These are phyloP conservation scores for Alisma plantagoaquatica DNA, from an alignment of 106 monocot genomes.

Conservation along the genomic window DNA sequence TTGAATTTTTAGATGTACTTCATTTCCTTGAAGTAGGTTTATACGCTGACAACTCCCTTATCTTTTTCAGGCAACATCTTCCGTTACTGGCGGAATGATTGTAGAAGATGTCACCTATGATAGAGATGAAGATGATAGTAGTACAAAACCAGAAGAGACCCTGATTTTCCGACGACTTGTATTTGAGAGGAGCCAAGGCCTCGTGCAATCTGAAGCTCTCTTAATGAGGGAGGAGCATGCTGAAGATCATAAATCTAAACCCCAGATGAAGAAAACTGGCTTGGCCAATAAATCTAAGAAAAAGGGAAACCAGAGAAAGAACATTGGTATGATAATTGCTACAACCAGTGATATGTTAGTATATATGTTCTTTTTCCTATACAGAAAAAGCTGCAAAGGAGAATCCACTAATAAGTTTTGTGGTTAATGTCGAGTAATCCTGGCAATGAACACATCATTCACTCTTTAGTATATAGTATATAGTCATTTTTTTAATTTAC, in stretches of 20 bases:
- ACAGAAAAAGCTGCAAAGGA: too few species aligned
- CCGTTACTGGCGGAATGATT: slow-evolving; percentile 67
- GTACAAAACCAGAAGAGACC: slow-evolving; percentile 9
- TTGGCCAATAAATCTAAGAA: slow-evolving; percentile 34
- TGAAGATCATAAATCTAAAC: slow-evolving; percentile 6
- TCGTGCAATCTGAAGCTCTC: slow-evolving; percentile 93
- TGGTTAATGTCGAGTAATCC: too few species aligned
- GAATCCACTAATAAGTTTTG: too few species aligned
- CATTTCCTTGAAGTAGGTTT: too few species aligned
- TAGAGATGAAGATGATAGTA: slow-evolving; percentile 23
- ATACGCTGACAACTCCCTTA: too few species aligned
- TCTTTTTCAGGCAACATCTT: slow-evolving; percentile 55
- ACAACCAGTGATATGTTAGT: too few species aligned
- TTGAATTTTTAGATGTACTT: too few species aligned
- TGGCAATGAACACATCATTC: too few species aligned
- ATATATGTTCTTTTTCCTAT: too few species aligned
- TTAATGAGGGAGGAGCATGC: slow-evolving; percentile 23
- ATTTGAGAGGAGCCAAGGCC: slow-evolving; percentile 82
- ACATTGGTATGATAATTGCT: too few species aligned
- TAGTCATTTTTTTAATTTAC: too few species aligned
- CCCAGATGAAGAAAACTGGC: slow-evolving; percentile 24
- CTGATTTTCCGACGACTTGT: slow-evolving; percentile 66
- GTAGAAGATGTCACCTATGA: slow-evolving; percentile 92
- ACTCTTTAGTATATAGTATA: too few species aligned
- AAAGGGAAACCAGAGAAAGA: slow-evolving; percentile 40